These are phyloP conservation scores for Aleurites moluccanus DNA, from an alignment of 441 rosid genomes.

Conservation along the genomic window DNA sequence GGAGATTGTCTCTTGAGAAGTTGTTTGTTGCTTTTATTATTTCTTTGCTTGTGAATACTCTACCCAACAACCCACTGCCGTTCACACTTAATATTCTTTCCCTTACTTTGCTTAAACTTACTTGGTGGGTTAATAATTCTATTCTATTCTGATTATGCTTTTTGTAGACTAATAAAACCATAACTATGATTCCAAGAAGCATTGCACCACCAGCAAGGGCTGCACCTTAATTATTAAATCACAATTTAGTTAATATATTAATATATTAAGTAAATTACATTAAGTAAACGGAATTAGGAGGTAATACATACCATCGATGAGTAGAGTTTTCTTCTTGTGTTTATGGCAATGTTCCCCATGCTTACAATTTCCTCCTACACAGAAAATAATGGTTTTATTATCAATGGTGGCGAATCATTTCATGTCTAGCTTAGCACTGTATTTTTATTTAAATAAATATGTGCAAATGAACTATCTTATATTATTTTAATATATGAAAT, in stretches of 20 bases:
- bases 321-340: slow-evolving; percentile 36
- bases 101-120: slow-evolving; percentile 32
- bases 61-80: slow-evolving; percentile 38
- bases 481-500: no score
- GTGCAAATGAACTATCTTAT: no score
- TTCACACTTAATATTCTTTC: slow-evolving; percentile 41
- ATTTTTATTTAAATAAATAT: no score
- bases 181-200: slow-evolving; percentile 14
- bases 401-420: no score
- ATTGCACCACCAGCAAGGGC: slow-evolving; percentile 34
- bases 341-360: slow-evolving; percentile 42
- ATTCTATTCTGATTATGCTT: slow-evolving; percentile 23
- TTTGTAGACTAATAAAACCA: slow-evolving; percentile 28
- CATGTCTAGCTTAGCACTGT: no score
- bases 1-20: slow-evolving; percentile 43
- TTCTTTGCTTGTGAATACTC: slow-evolving; percentile 43
- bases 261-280: not conserved
- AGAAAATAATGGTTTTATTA: not conserved
- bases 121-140: not conserved
- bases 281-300: not conserved
- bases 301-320: slow-evolving; percentile 39
- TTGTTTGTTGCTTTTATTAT: slow-evolving; percentile 45
- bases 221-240: slow-evolving; percentile 28
- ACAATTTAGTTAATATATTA: not conserved
- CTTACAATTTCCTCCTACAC: slow-evolving; percentile 37